Evolutionary conservation across 306 rosid species (phyloP), one percentile per base, ranked within the genome.

Genomic region (Gastrolobium villosum): DNA sequence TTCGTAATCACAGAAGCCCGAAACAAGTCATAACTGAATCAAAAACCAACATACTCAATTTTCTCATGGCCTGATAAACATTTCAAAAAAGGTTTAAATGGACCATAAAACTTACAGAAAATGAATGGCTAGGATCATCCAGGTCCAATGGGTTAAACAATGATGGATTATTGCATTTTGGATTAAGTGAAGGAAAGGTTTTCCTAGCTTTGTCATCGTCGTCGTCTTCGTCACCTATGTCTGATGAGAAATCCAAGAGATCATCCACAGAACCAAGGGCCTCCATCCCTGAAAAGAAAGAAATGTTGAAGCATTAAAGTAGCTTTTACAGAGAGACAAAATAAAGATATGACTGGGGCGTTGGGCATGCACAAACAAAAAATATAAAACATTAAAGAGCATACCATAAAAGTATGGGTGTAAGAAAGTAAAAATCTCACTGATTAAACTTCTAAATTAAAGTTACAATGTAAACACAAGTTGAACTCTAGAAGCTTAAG

Each of bases 161-260:
- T 10, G 70, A 26, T 64, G 83, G 82, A 48, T 68, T 60, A 28
- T 65, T 65, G 78, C 86, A 81, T 66, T 65, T 73, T n/a, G 81
- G 67, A 10, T 71, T 37, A 73, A 45, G 45, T 64, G 83, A 72
- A 55, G 83, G 50, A 55, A 55, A 36, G 79, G 44, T 37, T 79
- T 81, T 83, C 41, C 64, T 59, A 35, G 61, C 54, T 35, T 74
- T 87, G 7, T 83, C 88, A 1, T 85, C 91, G 9, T 81, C 87
- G n/a, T 87, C 84, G 10, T 83, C 88, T 10, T 75, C 87, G 85
- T 85, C 90, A 31, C 83, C 92, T 45, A 87, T 76, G 83, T 91
- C 94, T 20, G 87, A 93, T 39, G 86, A 78, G 88, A 91, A 91
- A 82, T 91, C 86, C 84, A 92, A 78, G 32, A 93, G 83, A 59